Evolutionary conservation across 2,329 filamentous ascomycete species (phyloP).

Genomic region (Hirsutella minnesotensis): DNA sequence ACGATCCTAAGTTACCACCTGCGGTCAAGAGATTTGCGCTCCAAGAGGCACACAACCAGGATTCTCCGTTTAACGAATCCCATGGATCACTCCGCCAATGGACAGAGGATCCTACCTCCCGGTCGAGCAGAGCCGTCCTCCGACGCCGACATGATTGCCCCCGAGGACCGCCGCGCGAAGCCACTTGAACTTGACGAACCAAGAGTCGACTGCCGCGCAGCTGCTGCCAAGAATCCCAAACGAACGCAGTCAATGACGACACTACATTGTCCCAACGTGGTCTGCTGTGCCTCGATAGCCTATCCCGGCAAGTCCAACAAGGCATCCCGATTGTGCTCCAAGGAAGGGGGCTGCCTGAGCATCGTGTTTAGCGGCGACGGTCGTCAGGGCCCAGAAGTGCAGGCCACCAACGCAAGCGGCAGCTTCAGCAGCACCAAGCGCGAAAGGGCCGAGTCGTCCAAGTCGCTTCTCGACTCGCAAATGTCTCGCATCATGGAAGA

Average conservation of each 20-base stretch:
- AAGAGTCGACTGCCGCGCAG: not conserved
- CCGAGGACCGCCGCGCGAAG: no score
- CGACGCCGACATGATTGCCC: not conserved
- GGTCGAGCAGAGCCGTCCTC: no score
- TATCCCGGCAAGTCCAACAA: not conserved
- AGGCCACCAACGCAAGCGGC: not conserved
- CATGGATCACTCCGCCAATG: no score
- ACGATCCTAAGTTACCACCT: no score
- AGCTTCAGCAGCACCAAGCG: not conserved
- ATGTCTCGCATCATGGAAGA: slow-evolving; percentile 1
- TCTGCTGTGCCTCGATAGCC: not conserved
- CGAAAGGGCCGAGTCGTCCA: not conserved
- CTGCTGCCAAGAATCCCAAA: not conserved
- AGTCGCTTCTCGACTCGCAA: not conserved
- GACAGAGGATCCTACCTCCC: no score
- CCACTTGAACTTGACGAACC: no score
- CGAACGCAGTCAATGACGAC: not conserved
- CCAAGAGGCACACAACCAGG: no score
- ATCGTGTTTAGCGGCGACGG: not conserved
- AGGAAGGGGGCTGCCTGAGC: not conserved
- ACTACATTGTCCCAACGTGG: not conserved
- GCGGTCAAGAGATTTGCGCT: no score
- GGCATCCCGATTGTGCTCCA: not conserved
- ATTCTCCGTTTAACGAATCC: no score
- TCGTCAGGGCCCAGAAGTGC: not conserved